These are phyloP conservation scores for Quercus phellos DNA, from an alignment of 331 rosid genomes.

Conservation along the genomic window DNA sequence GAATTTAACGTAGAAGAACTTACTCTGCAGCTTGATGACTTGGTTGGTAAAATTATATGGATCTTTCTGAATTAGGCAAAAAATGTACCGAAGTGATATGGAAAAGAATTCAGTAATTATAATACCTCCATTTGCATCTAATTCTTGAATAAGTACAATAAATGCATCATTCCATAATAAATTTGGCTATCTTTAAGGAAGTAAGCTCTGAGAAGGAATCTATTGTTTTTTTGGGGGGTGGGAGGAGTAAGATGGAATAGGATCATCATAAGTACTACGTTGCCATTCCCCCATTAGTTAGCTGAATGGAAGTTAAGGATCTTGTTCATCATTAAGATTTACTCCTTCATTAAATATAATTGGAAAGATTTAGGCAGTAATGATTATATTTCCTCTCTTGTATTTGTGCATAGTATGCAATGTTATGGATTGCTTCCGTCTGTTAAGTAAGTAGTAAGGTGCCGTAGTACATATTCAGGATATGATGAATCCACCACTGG, in stretches of 20 bases:
- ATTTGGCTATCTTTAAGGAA: background rate
- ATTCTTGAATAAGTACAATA: background rate
- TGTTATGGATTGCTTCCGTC: background rate
- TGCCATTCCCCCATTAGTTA: background rate
- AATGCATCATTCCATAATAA: background rate
- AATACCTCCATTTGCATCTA: background rate
- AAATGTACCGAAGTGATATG: background rate
- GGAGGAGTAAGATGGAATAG: background rate
- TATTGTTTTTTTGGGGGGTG: rapidly evolving
- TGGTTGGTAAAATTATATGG: background rate
- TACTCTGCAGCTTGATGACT: too few relatives aligned
- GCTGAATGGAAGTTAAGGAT: background rate
- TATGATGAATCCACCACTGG: background rate
- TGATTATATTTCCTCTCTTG: background rate
- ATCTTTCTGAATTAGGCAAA: background rate
- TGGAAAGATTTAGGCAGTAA: background rate
- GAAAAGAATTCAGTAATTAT: background rate
- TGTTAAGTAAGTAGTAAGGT: background rate
- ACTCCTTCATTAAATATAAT: background rate
- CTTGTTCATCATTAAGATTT: background rate
- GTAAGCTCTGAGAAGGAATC: background rate
- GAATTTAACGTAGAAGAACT: too few relatives aligned
- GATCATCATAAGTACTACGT: background rate
- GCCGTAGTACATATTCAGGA: background rate
- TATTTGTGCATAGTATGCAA: background rate